Conservation (phyloP, 148 eudicot species). For the Heliosperma pusillum region DNA sequence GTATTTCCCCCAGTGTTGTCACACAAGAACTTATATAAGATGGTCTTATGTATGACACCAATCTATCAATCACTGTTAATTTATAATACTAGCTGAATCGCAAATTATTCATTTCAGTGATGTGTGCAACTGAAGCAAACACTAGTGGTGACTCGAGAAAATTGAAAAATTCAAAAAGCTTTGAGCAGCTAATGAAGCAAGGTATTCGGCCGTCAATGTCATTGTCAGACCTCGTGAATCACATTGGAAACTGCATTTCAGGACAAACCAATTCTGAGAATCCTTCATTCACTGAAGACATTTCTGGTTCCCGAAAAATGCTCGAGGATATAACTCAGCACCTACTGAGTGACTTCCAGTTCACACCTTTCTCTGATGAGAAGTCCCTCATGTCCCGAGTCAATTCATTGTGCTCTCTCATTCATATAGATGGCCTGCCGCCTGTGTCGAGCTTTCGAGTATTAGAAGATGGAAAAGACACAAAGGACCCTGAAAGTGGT, state of each 20-base stretch:
- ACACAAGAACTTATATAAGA: too few relatives aligned
- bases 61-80: too few relatives aligned
- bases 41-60: too few relatives aligned
- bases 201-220: slow-evolving; percentile 63
- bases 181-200: slow-evolving; percentile 40
- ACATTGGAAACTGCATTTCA: slow-evolving; percentile 58
- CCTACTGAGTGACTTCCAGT: slow-evolving; percentile 54
- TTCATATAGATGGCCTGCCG: slow-evolving; percentile 42
- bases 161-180: slow-evolving; percentile 26
- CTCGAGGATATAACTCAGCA: slow-evolving; percentile 60
- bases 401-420: slow-evolving; percentile 57
- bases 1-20: background rate
- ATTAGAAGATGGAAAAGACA: slow-evolving; percentile 21
- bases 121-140: slow-evolving; percentile 41
- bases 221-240: slow-evolving; percentile 62
- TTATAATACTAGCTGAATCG: background rate
- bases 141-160: slow-evolving; percentile 23
- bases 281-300: slow-evolving; percentile 33
- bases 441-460: slow-evolving; percentile 22
- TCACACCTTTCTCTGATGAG: slow-evolving; percentile 53
- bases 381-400: slow-evolving; percentile 73
- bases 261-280: slow-evolving; percentile 28
- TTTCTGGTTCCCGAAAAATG: slow-evolving; percentile 43
- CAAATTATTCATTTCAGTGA: slow-evolving; percentile 30
- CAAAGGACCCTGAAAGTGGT: slow-evolving; percentile 21